These are phyloP conservation scores for Kwoniella botswanensis DNA, from an alignment of 768 basidiomycete species.

Conservation along the genomic window DNA sequence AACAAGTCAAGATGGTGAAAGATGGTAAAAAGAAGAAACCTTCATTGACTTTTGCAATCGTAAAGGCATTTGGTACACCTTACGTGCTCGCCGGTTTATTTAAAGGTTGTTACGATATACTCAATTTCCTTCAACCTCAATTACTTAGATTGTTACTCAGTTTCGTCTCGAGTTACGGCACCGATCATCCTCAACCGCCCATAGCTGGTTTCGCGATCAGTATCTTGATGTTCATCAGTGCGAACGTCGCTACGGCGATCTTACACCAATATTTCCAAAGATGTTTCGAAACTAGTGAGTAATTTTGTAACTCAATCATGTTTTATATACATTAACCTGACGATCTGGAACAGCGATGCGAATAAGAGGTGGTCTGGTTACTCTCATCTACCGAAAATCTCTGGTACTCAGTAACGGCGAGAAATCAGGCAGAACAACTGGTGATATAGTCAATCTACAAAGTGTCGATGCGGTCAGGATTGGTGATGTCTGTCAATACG, in stretches of 20 bases:
- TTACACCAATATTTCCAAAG: constrained; percentile 91
- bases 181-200: constrained; percentile 58
- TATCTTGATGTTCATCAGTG: constrained; percentile 75
- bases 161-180: constrained; percentile 76
- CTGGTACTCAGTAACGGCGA: constrained; percentile 85
- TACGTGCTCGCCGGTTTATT: constrained; percentile 64
- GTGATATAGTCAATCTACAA: constrained; percentile 95
- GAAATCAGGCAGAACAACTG: constrained; percentile 72
- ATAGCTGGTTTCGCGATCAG: constrained; percentile 79
- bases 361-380: constrained; percentile 85
- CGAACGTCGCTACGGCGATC: constrained; percentile 76
- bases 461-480: constrained; percentile 65
- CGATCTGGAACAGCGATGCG: constrained; percentile 67
- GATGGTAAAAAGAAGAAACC: constrained; percentile 57
- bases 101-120: constrained; percentile 77
- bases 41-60: constrained; percentile 74
- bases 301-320: constrained; percentile 33
- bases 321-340: constrained; percentile 29
- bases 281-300: constrained; percentile 60
- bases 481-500: constrained; percentile 60
- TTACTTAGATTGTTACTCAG: constrained; percentile 76
- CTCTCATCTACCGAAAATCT: constrained; percentile 82
- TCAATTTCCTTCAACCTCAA: constrained; percentile 86
- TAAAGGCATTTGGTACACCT: constrained; percentile 76
- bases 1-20: constrained; percentile 60